A percentile compares a stretch with the other conserved stretches of the same genome.
phyloP scores from a whole-genome alignment of 768 basidiomycete species.

The Termitomyces eurrhizus region DNA sequence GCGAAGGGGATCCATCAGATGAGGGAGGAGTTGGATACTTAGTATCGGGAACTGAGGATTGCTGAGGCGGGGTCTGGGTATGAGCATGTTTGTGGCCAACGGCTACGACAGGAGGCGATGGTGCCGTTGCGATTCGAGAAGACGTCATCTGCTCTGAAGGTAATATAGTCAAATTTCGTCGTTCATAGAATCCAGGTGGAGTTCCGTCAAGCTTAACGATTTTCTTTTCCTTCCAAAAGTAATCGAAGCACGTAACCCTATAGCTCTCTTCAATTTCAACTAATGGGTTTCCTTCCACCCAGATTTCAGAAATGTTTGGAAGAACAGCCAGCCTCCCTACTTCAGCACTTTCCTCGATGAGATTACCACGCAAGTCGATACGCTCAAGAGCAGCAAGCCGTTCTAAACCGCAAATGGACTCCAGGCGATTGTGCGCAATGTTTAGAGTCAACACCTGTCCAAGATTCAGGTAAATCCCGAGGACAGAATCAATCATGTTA shows the following conservation, averaged over 20 bases:
- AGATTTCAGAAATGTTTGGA: conserved; percentile 77
- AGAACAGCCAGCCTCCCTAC: conserved; percentile 77
- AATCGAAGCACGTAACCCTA: conserved; percentile 74
- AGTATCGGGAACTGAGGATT: conserved; percentile 11
- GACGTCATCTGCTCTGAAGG: conserved; percentile 52
- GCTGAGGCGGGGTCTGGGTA: conserved; percentile 15
- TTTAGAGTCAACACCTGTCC: conserved; percentile 78
- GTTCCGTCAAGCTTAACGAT: conserved; percentile 72
- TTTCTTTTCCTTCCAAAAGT: conserved; percentile 84
- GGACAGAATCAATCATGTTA: conserved; percentile 96
- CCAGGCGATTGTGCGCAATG: conserved; percentile 81
- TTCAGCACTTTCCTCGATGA: conserved; percentile 79
- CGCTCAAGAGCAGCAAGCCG: conserved; percentile 81
- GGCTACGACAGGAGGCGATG: conserved; percentile 60
- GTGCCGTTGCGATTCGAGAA: conserved; percentile 39
- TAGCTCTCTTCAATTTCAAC: conserved; percentile 69
- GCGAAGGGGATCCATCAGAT: conserved; percentile 41
- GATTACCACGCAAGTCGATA: conserved; percentile 78
- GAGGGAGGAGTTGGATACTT: conserved; percentile 35
- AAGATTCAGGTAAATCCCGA: conserved; percentile 80
- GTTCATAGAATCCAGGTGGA: conserved; percentile 68
- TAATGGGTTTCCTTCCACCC: conserved; percentile 84
- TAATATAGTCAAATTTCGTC: conserved; percentile 46
- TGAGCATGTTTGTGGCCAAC: conserved; percentile 39
- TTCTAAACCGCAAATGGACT: conserved; percentile 94